Base-by-base conservation (phyloP, 306 rosid species). In the Ceratonia siliqua region DNA sequence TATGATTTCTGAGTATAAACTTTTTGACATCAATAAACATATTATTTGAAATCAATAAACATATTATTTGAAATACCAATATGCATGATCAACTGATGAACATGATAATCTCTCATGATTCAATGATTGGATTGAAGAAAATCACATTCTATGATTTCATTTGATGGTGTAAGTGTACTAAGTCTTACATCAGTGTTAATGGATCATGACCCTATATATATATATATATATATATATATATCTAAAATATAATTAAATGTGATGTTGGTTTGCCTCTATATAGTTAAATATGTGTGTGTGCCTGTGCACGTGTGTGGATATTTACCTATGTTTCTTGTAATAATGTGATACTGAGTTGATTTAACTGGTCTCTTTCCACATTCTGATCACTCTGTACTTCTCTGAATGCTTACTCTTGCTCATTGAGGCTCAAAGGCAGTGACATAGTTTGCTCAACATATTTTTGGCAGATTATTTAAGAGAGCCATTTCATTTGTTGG, bases 401-500 rank as follows among this genome's bases (percentile, higher is more conserved):
- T 76, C 59, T 54, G 73, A 61, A 43, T 27, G 61, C 24, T 67
- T 75, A 42, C 77, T 41, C 18, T 73, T 82, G 57, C 59, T 63
- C 20, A 12, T 38, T 70, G 64, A 59, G 25, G 32, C 56, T 67
- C 17, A 36, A 72, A 56, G 80, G 68, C 63, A 77, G 67, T 58
- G 32, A 56, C 28, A 78, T 55, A 30, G 17, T 74, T 73, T 82
- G 48, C 59, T 63, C 64, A 55, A 50, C 69, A 39, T 70, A 46
- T 69, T 69, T 49, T 70, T 61, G 54, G 66, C 84, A 94, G 98
- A 77, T 79, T 91, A 72, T 89, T 94, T 70, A 80, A 72, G 70
- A 84, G 98, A 87, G 97, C 91, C 68, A 43, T 89, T 57, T 89
- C 92, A 66, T 89, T 89, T 80, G 89, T 94, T 80, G 91, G 97